Conservation (phyloP, 1,139 yeast genomes). For the Yamadazyma pseudoaaseri region DNA sequence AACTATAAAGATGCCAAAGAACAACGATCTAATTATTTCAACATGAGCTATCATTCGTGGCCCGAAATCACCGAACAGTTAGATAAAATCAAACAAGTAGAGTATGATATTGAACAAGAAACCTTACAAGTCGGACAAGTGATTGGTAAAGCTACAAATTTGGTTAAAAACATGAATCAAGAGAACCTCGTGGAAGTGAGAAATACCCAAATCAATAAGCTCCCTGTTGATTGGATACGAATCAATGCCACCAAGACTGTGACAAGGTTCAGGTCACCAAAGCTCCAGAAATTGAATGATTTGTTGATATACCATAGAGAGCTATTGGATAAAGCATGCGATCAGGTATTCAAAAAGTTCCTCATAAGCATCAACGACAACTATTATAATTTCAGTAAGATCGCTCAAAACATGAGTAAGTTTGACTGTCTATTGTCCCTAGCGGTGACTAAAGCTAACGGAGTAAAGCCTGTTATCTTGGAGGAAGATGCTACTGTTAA, state of each 20-base stretch:
- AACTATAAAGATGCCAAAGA: constrained; percentile 34
- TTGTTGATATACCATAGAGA: constrained; percentile 64
- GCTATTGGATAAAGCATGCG: constrained; percentile 51
- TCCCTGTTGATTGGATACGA: constrained; percentile 77
- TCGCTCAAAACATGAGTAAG: constrained; percentile 53
- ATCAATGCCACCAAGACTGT: constrained; percentile 70
- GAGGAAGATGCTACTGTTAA: constrained; percentile 51
- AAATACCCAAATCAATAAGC: constrained; percentile 48
- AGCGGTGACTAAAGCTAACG: constrained; percentile 49
- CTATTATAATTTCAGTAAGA: constrained; percentile 49
- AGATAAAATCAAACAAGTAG: constrained; percentile 43
- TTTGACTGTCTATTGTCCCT: constrained; percentile 79
- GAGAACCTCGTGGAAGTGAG: constrained; percentile 75
- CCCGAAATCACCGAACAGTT: constrained; percentile 39
- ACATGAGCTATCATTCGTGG: constrained; percentile 38
- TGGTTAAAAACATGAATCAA: constrained; percentile 56
- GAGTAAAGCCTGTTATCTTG: constrained; percentile 54
- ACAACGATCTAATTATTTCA: constrained; percentile 56
- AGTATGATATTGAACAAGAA: constrained; percentile 48
- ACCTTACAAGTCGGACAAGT: constrained; percentile 41
- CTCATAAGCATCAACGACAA: constrained; percentile 41
- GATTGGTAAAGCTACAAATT: constrained; percentile 58
- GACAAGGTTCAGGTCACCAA: constrained; percentile 72
- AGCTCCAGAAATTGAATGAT: constrained; percentile 49
- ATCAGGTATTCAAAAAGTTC: constrained; percentile 57